These are phyloP conservation scores for Sporothrix pallida DNA, from an alignment of 2,329 filamentous ascomycete genomes.

Conservation along the genomic window DNA sequence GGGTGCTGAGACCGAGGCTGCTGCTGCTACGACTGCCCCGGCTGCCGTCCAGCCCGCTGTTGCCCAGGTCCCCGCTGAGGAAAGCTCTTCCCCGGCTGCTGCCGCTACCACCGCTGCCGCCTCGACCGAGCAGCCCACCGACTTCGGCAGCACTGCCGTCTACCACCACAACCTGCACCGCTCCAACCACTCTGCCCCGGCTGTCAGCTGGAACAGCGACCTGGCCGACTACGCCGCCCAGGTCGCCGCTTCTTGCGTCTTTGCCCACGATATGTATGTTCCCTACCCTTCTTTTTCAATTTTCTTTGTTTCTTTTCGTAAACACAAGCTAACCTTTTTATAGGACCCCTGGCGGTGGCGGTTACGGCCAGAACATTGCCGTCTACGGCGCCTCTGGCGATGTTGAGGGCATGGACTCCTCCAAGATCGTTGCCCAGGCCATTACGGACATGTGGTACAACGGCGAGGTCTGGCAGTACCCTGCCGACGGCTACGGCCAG, in stretches of 20 bases:
- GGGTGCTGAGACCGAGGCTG: slow-evolving; percentile 22
- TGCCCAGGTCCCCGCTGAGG: background rate
- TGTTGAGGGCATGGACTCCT: slow-evolving; percentile 54
- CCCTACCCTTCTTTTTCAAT: background rate
- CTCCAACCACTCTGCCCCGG: slow-evolving; percentile 73
- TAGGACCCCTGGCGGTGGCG: slow-evolving; percentile 62
- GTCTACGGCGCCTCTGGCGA: slow-evolving; percentile 57
- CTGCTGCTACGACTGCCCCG: background rate
- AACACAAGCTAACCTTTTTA: background rate
- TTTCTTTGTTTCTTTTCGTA: slow-evolving; percentile 1
- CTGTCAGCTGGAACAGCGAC: slow-evolving; percentile 67
- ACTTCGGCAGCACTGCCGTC: slow-evolving; percentile 53
- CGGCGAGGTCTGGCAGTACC: slow-evolving; percentile 68
- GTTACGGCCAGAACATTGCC: slow-evolving; percentile 93
- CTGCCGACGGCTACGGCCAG: slow-evolving; percentile 62
- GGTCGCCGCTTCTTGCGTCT: slow-evolving; percentile 71
- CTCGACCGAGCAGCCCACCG: slow-evolving; percentile 38
- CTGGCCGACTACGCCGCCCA: slow-evolving; percentile 68
- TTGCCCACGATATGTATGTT: slow-evolving; percentile 76
- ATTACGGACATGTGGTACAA: slow-evolving; percentile 91
- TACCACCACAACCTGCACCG: slow-evolving; percentile 88
- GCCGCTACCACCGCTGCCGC: slow-evolving; percentile 32
- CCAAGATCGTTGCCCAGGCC: slow-evolving; percentile 66
- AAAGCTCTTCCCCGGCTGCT: background rate
- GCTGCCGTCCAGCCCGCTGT: background rate